Percentiles rank a stretch among this genome's conserved stretches.
phyloP scores from a whole-genome alignment of 768 basidiomycete genomes.

The Boletellus ananiceps region DNA sequence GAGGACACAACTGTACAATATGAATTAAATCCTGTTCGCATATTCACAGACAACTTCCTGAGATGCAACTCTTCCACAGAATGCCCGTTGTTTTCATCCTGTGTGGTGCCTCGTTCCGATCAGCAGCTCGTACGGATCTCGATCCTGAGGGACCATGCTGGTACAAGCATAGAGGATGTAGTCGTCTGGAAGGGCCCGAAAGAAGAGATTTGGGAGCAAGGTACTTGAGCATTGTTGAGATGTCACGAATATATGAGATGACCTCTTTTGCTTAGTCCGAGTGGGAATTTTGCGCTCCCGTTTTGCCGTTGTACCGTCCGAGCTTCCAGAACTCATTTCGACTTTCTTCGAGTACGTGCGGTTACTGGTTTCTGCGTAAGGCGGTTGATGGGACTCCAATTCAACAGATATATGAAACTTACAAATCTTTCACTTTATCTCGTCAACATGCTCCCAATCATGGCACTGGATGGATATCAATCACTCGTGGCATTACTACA shows the following conservation, averaged over 20 bases:
- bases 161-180: conserved; percentile 28
- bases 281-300: conserved; percentile 46
- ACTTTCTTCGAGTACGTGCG: conserved; percentile 55
- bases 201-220: conserved; percentile 61
- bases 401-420: conserved; percentile 52
- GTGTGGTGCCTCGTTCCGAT: conserved; percentile 48
- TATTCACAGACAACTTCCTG: conserved; percentile 35
- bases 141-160: conserved; percentile 21
- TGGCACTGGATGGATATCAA: conserved; percentile 65
- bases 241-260: not conserved
- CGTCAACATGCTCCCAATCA: conserved; percentile 77
- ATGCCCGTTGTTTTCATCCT: conserved; percentile 40
- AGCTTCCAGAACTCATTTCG: conserved; percentile 23
- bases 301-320: conserved; percentile 12
- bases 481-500: conserved; percentile 40
- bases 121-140: conserved; percentile 56
- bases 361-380: not conserved
- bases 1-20: conserved; percentile 31
- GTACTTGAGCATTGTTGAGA: conserved; percentile 32
- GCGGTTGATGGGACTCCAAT: not conserved
- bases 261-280: conserved; percentile 38
- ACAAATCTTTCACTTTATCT: conserved; percentile 75
- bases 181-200: conserved; percentile 74
- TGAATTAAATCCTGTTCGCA: conserved; percentile 53
- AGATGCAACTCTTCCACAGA: conserved; percentile 41